phyloP scores from a whole-genome alignment of 805 yeast genomes.

The Geotrichum ghanense region DNA sequence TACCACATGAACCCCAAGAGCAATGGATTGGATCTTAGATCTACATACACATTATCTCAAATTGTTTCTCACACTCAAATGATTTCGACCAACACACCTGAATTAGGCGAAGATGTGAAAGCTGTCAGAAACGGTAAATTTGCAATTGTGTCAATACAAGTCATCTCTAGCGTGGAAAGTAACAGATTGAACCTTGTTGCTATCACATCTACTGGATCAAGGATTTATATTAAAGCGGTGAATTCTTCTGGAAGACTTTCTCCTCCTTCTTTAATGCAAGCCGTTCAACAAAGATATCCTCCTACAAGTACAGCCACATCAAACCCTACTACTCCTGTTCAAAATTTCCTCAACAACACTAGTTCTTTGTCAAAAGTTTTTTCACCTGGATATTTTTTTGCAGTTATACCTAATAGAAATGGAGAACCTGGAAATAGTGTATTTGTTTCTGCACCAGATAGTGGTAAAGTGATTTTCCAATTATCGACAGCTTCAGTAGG shows the following conservation, averaged over 20 bases:
- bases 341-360: conserved; percentile 36
- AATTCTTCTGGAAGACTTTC: conserved; percentile 11
- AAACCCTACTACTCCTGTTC: conserved; percentile 8
- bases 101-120: not conserved
- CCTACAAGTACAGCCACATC: conserved; percentile 26
- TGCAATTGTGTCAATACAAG: conserved; percentile 30
- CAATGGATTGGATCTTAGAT: conserved; percentile 26
- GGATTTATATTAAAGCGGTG: conserved; percentile 52
- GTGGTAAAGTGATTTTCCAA: conserved; percentile 63
- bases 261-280: conserved; percentile 29
- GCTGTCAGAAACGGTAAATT: not conserved
- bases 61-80: conserved; percentile 22
- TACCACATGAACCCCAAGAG: conserved; percentile 38
- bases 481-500: conserved; percentile 34
- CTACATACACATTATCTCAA: conserved; percentile 21
- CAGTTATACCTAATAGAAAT: conserved; percentile 34
- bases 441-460: conserved; percentile 73
- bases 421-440: conserved; percentile 31
- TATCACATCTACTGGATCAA: conserved; percentile 71
- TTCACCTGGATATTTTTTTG: conserved; percentile 80
- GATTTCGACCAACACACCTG: conserved; percentile 10
- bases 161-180: conserved; percentile 61
- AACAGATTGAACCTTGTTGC: conserved; percentile 64
- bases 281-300: conserved; percentile 33
- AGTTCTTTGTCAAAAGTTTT: conserved; percentile 49